phyloP scores from a whole-genome alignment of 2,329 filamentous ascomycete genomes.

The Fusarium clavum region DNA sequence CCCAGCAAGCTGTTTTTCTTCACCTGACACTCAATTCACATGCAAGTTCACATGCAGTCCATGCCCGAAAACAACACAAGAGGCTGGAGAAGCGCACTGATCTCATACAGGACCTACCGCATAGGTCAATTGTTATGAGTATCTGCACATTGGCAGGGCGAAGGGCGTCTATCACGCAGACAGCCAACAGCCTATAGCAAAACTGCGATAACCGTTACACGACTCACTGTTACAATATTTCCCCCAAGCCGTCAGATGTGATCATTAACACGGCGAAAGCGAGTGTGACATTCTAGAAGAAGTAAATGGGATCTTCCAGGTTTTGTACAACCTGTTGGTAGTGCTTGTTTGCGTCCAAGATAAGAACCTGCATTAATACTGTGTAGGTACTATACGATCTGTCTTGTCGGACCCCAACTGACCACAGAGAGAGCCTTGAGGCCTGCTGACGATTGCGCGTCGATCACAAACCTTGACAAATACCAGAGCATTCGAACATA shows the following conservation, averaged over 20 bases:
- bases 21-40: conserved; percentile 17
- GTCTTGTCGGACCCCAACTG: not conserved
- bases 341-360: not conserved
- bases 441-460: not conserved
- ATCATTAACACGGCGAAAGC: not conserved
- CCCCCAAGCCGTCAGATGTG: not conserved
- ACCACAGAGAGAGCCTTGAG: conserved; percentile 13
- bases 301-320: not conserved
- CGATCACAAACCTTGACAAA: not conserved
- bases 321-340: not conserved
- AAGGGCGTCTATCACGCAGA: conserved; percentile 8
- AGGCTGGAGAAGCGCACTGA: conserved; percentile 15
- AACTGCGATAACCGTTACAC: not conserved
- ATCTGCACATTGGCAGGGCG: conserved; percentile 15
- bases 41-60: conserved; percentile 6
- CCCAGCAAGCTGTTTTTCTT: conserved; percentile 2
- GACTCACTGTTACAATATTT: not conserved
- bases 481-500: not conserved
- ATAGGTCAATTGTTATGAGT: not conserved
- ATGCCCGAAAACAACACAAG: conserved; percentile 1
- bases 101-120: not conserved
- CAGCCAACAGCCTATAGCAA: not conserved
- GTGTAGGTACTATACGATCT: not conserved
- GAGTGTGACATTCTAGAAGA: conserved; percentile 25
- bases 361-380: not conserved